A percentile compares a stretch with the other conserved stretches of the same genome.
phyloP scores from a whole-genome alignment of 495 filamentous ascomycete species.

The Hypoxylon trugodes region DNA sequence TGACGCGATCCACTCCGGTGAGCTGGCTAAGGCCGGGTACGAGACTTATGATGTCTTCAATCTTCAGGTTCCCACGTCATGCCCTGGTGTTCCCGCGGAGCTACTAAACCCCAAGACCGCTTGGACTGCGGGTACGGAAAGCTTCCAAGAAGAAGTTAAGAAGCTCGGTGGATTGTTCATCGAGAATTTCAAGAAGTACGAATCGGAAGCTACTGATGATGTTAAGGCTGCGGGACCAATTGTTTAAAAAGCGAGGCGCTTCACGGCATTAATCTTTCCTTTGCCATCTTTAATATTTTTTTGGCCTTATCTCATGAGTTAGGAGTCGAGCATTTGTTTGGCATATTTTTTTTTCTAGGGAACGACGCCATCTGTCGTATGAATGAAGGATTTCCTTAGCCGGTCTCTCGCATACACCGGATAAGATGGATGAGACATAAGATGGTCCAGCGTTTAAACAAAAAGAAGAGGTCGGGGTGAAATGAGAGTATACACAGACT shows the following conservation, averaged over 20 bases:
- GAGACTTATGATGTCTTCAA: constrained; percentile 98
- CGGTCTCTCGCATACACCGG: constrained; percentile 14
- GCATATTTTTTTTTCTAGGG: constrained; percentile 14
- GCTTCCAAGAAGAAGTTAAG: constrained; percentile 85
- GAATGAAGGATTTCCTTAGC: constrained; percentile 2
- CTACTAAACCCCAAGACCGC: constrained; percentile 92
- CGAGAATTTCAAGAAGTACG: constrained; percentile 98
- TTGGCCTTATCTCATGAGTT: constrained; percentile 12
- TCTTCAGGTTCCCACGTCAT: constrained; percentile 87
- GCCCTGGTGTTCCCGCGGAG: constrained; percentile 85
- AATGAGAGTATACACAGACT: constrained; percentile 21
- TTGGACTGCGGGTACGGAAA: constrained; percentile 80
- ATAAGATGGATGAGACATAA: constrained; percentile 2
- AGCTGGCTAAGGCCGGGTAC: constrained; percentile 89
- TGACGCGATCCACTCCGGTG: constrained; percentile 95
- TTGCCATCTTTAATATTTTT: constrained; percentile 6
- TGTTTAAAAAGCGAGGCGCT: constrained; percentile 45
- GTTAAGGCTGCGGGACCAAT: constrained; percentile 75
- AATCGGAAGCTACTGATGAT: constrained; percentile 83
- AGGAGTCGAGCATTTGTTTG: constrained; percentile 36
- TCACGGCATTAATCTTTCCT: constrained; percentile 7
- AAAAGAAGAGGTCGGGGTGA: background rate
- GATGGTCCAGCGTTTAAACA: too few species aligned
- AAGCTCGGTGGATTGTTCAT: constrained; percentile 89
- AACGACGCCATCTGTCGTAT: constrained; percentile 34